Conservation (phyloP, 306 rosid species). For the Canavalia gladiata region DNA sequence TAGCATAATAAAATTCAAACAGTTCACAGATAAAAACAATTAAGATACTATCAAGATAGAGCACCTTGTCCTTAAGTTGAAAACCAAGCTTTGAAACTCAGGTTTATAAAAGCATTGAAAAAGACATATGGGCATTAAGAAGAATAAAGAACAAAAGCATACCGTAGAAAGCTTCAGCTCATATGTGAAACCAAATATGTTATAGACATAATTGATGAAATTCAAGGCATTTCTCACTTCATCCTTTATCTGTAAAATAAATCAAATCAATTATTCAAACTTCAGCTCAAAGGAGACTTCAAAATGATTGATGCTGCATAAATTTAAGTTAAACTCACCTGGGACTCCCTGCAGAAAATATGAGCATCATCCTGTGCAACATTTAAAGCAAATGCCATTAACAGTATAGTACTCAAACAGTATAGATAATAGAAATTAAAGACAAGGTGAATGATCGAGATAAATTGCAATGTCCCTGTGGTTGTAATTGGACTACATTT, state of each 20-base stretch:
- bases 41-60: not conserved
- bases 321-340: constrained; percentile 62
- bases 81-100: not conserved
- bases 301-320: not conserved
- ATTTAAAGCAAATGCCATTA: constrained; percentile 53
- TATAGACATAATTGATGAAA: constrained; percentile 73
- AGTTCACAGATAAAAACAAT: constrained; percentile 4
- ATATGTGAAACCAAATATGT: constrained; percentile 85
- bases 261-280: constrained; percentile 38
- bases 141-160: constrained; percentile 46
- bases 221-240: constrained; percentile 83
- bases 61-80: constrained; percentile 6
- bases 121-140: constrained; percentile 11
- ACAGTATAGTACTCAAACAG: constrained; percentile 33
- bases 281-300: constrained; percentile 1
- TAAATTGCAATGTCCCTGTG: not conserved
- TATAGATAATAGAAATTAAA: constrained; percentile 36
- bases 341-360: constrained; percentile 94
- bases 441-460: constrained; percentile 14
- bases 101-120: constrained; percentile 9
- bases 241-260: constrained; percentile 75
- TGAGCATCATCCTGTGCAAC: constrained; percentile 90
- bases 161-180: constrained; percentile 96
- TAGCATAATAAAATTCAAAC: not conserved
- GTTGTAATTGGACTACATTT: constrained; percentile 22